Evolutionary conservation across 495 filamentous ascomycete species (phyloP).

Genomic region (Chaetomium tenue): DNA sequence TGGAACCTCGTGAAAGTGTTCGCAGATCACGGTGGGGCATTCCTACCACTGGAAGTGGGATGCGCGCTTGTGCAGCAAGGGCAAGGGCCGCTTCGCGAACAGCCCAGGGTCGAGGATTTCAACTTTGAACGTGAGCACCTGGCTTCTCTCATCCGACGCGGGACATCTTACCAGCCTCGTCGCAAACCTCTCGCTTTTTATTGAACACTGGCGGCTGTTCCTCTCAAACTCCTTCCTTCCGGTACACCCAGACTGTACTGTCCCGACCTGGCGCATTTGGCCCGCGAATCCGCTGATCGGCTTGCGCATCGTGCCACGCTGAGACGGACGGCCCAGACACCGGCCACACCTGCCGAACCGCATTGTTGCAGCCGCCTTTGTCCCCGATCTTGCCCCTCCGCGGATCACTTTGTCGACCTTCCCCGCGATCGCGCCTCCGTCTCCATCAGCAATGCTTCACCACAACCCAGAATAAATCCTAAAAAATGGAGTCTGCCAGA

Average conservation of each 20-base stretch:
- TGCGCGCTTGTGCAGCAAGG: not conserved
- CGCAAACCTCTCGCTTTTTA: not conserved
- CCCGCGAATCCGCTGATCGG: conserved; percentile 19
- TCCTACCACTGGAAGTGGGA: conserved; percentile 3
- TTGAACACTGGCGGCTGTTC: not conserved
- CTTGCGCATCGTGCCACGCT: conserved; percentile 24
- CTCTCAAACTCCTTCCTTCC: not conserved
- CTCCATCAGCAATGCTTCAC: conserved; percentile 24
- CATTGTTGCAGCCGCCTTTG: conserved; percentile 1
- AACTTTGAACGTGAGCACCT: not conserved
- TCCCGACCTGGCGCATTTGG: not conserved
- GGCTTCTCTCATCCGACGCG: not conserved
- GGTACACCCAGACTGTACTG: not conserved
- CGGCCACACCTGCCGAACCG: conserved; percentile 1
- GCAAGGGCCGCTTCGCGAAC: not conserved
- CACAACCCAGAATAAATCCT: conserved; percentile 6
- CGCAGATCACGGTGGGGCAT: conserved; percentile 9
- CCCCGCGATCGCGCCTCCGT: conserved; percentile 10
- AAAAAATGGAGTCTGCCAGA: conserved; percentile 34
- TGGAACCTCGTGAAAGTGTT: not conserved
- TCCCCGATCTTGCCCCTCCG: not conserved
- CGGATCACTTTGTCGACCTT: conserved; percentile 6
- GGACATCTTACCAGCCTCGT: not conserved
- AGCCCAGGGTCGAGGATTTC: conserved; percentile 2
- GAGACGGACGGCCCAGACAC: conserved; percentile 21